phyloP scores from a whole-genome alignment of 2,329 filamentous ascomycete species.

The Malbranchea cinnamomea region DNA sequence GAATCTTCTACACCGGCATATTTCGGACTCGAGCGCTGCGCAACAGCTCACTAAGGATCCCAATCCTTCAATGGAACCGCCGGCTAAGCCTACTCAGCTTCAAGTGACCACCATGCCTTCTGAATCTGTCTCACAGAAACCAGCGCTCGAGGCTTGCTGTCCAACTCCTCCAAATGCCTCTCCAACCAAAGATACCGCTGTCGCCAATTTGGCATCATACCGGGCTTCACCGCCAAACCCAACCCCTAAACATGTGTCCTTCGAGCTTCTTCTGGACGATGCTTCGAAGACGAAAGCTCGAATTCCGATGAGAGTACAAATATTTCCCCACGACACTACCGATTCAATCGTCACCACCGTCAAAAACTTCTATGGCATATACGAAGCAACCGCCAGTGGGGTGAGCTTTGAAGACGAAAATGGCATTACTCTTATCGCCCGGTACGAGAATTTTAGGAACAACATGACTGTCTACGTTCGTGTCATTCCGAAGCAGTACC shows the following conservation, averaged over 20 bases:
- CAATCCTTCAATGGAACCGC: conserved; percentile 12
- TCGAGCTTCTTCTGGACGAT: conserved; percentile 46
- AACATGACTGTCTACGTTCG: conserved; percentile 90
- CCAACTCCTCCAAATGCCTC: conserved; percentile 20
- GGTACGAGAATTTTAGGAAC: conserved; percentile 88
- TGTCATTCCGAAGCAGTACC: conserved; percentile 49
- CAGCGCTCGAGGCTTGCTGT: conserved; percentile 20
- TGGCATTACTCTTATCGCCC: conserved; percentile 81
- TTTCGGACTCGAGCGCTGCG: background rate
- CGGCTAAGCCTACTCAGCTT: conserved; percentile 19
- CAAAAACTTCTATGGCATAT: conserved; percentile 97
- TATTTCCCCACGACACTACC: conserved; percentile 89
- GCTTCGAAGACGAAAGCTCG: conserved; percentile 43
- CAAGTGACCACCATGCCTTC: conserved; percentile 16
- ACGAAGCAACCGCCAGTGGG: conserved; percentile 64
- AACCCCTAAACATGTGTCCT: conserved; percentile 46
- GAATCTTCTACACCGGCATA: conserved; percentile 4
- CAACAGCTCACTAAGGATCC: background rate
- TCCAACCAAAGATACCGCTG: conserved; percentile 15
- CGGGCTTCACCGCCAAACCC: conserved; percentile 24
- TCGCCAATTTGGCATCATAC: conserved; percentile 15
- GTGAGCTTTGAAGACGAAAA: conserved; percentile 89
- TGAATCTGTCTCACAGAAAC: conserved; percentile 18
- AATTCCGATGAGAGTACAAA: conserved; percentile 58
- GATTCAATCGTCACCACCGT: conserved; percentile 97